Base-by-base conservation (phyloP, 768 basidiomycete genomes). In the Russula dissimulans region DNA sequence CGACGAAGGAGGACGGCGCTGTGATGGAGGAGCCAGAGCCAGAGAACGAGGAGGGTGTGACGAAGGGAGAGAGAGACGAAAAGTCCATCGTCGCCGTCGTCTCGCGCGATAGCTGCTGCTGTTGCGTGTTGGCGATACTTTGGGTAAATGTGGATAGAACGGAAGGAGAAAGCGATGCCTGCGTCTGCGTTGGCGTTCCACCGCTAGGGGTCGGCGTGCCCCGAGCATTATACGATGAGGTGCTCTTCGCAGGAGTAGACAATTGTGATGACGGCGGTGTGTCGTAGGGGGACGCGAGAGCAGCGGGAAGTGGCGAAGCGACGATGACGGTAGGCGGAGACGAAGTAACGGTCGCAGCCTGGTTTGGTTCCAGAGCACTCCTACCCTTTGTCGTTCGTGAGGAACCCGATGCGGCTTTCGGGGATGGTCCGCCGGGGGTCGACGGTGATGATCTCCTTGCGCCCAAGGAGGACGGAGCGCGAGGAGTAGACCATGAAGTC, bases 401-500 rank as follows among this genome's bases (percentile, higher is more conserved):
- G 31, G 26, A 39, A 18, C n/a, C 36, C 26, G 29, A 34, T 44
- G 34, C 42, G 11, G 49, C 29, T 41, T 51, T 52, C 8, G 56
- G 18, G 26, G 26, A 42, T 10, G 54, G 29, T 5, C 22, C 32
- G 7, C 39, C 29, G 12, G 56, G 12, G 7, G 51, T 29, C 18
- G 56, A 47, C 2, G 51, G 18, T 14, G 61, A n/a, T 31, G 61
- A 26, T 31, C 26, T 10, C 7, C 38, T 17, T 29, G 14, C n/a
- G 70, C 67, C 43, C 71, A 71, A 26, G 56, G 48, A 32, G 60
- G 45, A 29, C 1, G 46, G 36, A 15, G 72, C 66, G 34, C 73
- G 49, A n/a, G 29, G 47, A 54, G 60, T 1, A 14, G 39, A 63
- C 38, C 68, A 71, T 5, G 67, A 70, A 8, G 61, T 59, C 72